Conservation (phyloP, 495 filamentous ascomycete genomes). For the Hypoxylon crocopeplum region DNA sequence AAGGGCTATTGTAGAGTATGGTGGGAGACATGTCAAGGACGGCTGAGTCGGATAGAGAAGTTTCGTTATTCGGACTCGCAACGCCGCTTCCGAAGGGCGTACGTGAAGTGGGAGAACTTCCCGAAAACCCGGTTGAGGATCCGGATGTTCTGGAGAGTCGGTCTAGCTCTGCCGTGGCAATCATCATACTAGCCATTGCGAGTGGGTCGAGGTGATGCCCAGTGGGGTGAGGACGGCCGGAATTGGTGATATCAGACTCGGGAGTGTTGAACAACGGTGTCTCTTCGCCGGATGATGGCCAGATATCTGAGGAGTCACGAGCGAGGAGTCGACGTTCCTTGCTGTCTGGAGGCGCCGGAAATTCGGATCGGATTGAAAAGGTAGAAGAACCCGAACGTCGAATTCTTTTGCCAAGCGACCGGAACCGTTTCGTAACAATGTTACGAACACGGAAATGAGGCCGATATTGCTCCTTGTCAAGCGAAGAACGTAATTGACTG, state of each 20-base stretch:
- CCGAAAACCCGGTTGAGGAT: constrained; percentile 15
- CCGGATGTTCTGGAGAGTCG: constrained; percentile 28
- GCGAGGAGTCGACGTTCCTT: constrained; percentile 38
- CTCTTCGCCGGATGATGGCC: constrained; percentile 39
- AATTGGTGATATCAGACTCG: constrained; percentile 20
- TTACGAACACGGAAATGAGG: constrained; percentile 30
- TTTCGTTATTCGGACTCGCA: constrained; percentile 13
- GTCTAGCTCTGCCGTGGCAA: constrained; percentile 39
- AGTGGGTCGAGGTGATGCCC: constrained; percentile 25
- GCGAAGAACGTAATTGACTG: constrained; percentile 17
- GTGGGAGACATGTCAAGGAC: constrained; percentile 6
- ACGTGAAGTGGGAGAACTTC: constrained; percentile 10
- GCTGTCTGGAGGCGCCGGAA: constrained; percentile 26
- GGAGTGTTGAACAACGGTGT: constrained; percentile 41
- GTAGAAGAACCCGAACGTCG: constrained; percentile 32
- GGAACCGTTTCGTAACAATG: constrained; percentile 43
- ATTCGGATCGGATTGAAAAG: constrained; percentile 34
- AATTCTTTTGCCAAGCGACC: constrained; percentile 34
- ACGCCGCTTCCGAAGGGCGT: constrained; percentile 2
- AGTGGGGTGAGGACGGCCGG: not conserved
- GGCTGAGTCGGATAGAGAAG: not conserved
- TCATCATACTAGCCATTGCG: constrained; percentile 37
- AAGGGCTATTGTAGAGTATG: constrained; percentile 23
- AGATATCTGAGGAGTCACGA: constrained; percentile 36
- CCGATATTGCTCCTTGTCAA: constrained; percentile 19